phyloP scores from a whole-genome alignment of 495 filamentous ascomycete species.

The Daldinia grandis region DNA sequence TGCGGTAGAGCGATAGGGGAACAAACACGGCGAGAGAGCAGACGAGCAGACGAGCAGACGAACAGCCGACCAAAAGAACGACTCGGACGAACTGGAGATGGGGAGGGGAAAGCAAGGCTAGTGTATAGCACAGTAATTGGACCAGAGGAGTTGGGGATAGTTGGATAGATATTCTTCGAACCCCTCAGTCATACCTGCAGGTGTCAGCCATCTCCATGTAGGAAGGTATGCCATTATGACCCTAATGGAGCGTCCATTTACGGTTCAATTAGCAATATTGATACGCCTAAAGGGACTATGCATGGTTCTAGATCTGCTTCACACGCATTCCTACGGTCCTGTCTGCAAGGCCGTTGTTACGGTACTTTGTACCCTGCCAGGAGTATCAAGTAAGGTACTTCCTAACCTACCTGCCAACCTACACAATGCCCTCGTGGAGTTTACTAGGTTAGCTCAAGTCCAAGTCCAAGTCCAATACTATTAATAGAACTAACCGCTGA shows the following conservation, averaged over 20 bases:
- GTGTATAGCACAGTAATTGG: background rate
- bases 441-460: background rate
- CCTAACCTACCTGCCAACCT: too few species aligned
- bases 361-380: background rate
- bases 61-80: background rate
- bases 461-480: too few species aligned
- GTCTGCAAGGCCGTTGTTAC: background rate
- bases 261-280: background rate
- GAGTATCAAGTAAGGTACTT: background rate
- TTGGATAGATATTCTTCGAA: background rate
- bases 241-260: background rate
- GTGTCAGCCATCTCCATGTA: background rate
- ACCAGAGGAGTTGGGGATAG: background rate
- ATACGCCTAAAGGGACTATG: background rate
- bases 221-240: background rate
- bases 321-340: background rate
- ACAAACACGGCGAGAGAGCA: background rate
- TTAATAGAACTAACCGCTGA: background rate
- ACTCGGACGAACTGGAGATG: background rate
- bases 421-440: background rate
- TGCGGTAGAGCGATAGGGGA: background rate
- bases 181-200: background rate
- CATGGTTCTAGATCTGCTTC: conserved; percentile 1
- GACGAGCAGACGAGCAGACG: background rate
- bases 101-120: background rate